A percentile compares a stretch with the other conserved stretches of the same genome.
These are phyloP conservation scores for Yarrowia sp. DNA, from an alignment of 805 yeast genomes.

Conservation along the genomic window DNA sequence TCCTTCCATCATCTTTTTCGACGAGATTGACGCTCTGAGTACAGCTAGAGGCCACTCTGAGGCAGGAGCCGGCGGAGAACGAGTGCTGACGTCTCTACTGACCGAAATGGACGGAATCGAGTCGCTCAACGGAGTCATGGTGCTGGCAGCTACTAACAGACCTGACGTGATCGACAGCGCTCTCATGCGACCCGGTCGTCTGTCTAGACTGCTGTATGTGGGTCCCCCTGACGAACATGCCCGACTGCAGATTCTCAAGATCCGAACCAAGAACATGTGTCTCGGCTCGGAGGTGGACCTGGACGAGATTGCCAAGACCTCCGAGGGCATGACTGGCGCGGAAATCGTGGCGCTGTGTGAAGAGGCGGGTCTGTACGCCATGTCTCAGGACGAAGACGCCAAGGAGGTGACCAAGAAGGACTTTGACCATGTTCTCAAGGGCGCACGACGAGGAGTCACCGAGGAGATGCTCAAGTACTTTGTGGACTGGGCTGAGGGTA, in stretches of 20 bases:
- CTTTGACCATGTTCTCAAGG: constrained; percentile 71
- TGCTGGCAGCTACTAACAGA: constrained; percentile 95
- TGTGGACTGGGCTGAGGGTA: constrained; percentile 51
- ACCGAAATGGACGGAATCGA: constrained; percentile 98
- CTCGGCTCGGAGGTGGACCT: constrained; percentile 59
- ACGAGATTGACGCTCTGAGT: constrained; percentile 94
- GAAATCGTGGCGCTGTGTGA: constrained; percentile 91
- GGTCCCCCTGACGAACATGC: constrained; percentile 89
- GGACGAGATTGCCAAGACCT: constrained; percentile 60
- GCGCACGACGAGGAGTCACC: constrained; percentile 80
- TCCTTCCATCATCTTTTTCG: constrained; percentile 93
- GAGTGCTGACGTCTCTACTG: constrained; percentile 86
- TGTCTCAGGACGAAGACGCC: constrained; percentile 71
- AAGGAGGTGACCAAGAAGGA: constrained; percentile 48
- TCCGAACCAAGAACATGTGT: constrained; percentile 71
- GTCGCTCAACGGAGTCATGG: constrained; percentile 88
- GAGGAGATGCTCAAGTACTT: constrained; percentile 83
- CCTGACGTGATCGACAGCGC: constrained; percentile 96
- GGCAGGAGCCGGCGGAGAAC: constrained; percentile 69
- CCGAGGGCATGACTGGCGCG: constrained; percentile 97
- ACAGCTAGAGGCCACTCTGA: constrained; percentile 69
- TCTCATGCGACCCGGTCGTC: constrained; percentile 90
- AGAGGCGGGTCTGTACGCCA: constrained; percentile 94
- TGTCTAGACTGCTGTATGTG: constrained; percentile 92
- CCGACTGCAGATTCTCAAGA: constrained; percentile 74